Evolutionary conservation across 257 asterid genomes (phyloP).

Genomic region (Capsicum pubescens): DNA sequence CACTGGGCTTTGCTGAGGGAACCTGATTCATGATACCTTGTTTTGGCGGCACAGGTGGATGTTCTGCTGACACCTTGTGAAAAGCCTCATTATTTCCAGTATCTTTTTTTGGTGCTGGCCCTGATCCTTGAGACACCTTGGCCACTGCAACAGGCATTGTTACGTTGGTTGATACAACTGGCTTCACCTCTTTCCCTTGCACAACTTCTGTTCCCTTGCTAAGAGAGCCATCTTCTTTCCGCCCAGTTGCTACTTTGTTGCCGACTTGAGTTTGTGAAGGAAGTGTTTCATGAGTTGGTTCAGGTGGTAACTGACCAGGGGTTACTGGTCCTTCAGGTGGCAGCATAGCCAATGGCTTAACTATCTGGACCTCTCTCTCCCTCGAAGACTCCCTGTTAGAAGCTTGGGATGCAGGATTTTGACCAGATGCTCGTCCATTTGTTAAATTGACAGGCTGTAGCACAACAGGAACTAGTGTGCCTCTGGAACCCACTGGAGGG

Average conservation of each 20-base stretch:
- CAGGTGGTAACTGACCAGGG: constrained; percentile 47
- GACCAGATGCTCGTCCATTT: constrained; percentile 43
- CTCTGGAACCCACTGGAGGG: constrained; percentile 60
- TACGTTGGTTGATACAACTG: constrained; percentile 37
- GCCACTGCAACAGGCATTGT: constrained; percentile 36
- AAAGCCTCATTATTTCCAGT: constrained; percentile 27
- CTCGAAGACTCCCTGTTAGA: constrained; percentile 45
- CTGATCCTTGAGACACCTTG: constrained; percentile 47
- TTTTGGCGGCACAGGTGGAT: constrained; percentile 41
- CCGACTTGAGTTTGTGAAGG: constrained; percentile 41
- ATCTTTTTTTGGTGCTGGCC: constrained; percentile 52
- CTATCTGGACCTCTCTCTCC: constrained; percentile 63
- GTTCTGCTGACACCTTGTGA: constrained; percentile 51
- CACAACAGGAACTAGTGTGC: constrained; percentile 64
- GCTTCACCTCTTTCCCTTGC: constrained; percentile 45
- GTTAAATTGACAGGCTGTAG: constrained; percentile 57
- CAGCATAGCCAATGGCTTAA: constrained; percentile 67
- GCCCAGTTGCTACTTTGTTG: constrained; percentile 41
- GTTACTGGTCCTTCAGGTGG: constrained; percentile 64
- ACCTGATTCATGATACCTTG: constrained; percentile 29
- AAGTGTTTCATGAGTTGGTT: constrained; percentile 34
- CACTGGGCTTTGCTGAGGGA: constrained; percentile 37
- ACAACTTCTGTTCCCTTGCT: constrained; percentile 34
- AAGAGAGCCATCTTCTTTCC: constrained; percentile 39
- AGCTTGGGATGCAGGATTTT: constrained; percentile 36